Percentiles rank a stretch among this genome's conserved stretches.
Conservation (phyloP, 2,329 filamentous ascomycete genomes). For the Pseudocercospora ulei region DNA sequence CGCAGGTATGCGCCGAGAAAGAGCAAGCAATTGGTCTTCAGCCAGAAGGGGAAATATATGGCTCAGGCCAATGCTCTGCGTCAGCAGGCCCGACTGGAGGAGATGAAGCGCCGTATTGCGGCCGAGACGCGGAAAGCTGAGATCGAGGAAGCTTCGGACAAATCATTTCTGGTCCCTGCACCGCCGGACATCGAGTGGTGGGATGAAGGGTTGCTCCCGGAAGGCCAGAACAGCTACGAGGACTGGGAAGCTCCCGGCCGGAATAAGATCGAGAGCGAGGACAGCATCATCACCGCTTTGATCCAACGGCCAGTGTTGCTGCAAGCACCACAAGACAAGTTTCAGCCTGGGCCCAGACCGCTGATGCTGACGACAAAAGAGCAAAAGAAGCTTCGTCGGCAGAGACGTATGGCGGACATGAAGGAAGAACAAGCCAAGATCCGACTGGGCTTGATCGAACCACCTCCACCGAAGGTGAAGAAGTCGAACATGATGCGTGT, state of each 20-base stretch:
- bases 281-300: slow-evolving; percentile 80
- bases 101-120: slow-evolving; percentile 88
- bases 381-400: slow-evolving; percentile 79
- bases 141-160: slow-evolving; percentile 88
- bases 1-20: slow-evolving; percentile 56
- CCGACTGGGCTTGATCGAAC: slow-evolving; percentile 75
- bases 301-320: slow-evolving; percentile 88
- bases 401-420: slow-evolving; percentile 80
- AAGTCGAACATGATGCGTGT: slow-evolving; percentile 97
- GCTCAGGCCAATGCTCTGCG: slow-evolving; percentile 83
- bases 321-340: slow-evolving; percentile 82
- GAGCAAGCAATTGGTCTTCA: slow-evolving; percentile 73
- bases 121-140: slow-evolving; percentile 79
- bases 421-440: slow-evolving; percentile 98
- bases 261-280: slow-evolving; percentile 65
- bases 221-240: slow-evolving; percentile 55
- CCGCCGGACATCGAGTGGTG: slow-evolving; percentile 95
- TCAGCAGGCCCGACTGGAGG: slow-evolving; percentile 77
- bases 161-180: slow-evolving; percentile 66
- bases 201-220: slow-evolving; percentile 79
- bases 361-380: slow-evolving; percentile 89
- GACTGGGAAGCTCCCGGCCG: slow-evolving; percentile 53
- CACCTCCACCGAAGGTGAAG: slow-evolving; percentile 91
- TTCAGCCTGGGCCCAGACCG: slow-evolving; percentile 66
- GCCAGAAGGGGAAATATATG: slow-evolving; percentile 94